Base-by-base conservation (phyloP, 176 grass and related monocot genomes). In the Poa pratensis region DNA sequence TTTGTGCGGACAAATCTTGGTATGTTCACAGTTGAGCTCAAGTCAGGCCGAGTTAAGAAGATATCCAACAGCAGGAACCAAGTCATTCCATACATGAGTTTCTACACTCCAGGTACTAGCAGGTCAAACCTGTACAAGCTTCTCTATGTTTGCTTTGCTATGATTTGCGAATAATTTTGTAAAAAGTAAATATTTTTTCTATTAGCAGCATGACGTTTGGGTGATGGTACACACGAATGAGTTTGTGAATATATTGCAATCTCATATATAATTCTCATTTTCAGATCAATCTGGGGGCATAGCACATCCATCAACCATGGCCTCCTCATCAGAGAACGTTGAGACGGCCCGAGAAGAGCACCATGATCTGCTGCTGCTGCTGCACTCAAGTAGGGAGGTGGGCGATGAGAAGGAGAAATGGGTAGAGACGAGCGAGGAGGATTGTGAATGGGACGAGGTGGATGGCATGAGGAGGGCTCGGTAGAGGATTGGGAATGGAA, bases 101-200 rank as follows among this genome's bases (percentile, higher is more conserved):
- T 73, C 43, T 73, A 73, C 70, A 73, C 70, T 73, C 70, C 23
- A 73, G 70, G 70, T 73, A 73, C 70, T 50, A 49, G 3, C 69
- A 73, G 23, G 0, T 24, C 70, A 73, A 73, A 49, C 43, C 1
- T 73, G 70, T 18, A 73, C 70, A 73, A 73, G 13, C 70, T 27
- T 17, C 1, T 17, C 6, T 73, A 27, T 11, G 40, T 26, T 73
- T 43, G 9, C 42, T 9, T 43, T 73, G 42, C 6, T 16, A 73
- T 73, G 42, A 50, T 49, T 26, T 73, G 69, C 0, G 12, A 73
- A 73, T 48, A 0, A 9, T 24, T 73, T 73, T 48, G 23, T 46
- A 48, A 16, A 0, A 19, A 68, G 4, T 6, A 72, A 22, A 5
- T 70, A 20, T 42, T 42, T 42, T 69, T 69, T 9, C n/a, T 11